These are phyloP conservation scores for Kodamaea neixiangensis DNA, from an alignment of 805 yeast species.

Conservation along the genomic window DNA sequence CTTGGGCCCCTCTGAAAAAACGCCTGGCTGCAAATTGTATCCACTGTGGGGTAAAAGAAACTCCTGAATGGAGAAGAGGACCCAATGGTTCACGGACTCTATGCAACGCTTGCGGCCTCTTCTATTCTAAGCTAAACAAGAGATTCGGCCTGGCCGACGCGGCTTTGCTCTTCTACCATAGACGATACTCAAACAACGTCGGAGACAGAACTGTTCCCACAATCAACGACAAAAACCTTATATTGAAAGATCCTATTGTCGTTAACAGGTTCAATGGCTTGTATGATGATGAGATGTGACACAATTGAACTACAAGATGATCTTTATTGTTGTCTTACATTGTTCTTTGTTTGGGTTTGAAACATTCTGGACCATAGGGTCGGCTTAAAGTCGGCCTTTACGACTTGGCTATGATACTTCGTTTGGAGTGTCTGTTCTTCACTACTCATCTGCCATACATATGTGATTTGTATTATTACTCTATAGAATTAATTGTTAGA, in stretches of 20 bases:
- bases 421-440: no score
- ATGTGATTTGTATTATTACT: no score
- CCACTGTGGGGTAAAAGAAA: constrained; percentile 73
- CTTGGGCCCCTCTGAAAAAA: neutral
- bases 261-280: neutral
- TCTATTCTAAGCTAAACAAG: constrained; percentile 60
- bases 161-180: constrained; percentile 18
- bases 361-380: no score
- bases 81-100: constrained; percentile 80
- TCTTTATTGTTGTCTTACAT: no score
- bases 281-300: neutral
- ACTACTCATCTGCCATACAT: no score
- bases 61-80: constrained; percentile 95
- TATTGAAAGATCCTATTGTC: constrained; percentile 1
- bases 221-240: neutral
- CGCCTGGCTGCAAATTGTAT: constrained; percentile 10
- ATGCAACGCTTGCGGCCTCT: constrained; percentile 92
- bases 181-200: constrained; percentile 4
- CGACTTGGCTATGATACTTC: no score
- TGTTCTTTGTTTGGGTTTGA: no score
- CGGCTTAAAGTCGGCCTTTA: no score
- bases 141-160: constrained; percentile 48
- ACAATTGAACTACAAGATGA: no score
- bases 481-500: no score
- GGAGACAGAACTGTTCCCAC: constrained; percentile 15